phyloP scores from a whole-genome alignment of 1,284 basidiomycete species.

The Leccinum huronense region DNA sequence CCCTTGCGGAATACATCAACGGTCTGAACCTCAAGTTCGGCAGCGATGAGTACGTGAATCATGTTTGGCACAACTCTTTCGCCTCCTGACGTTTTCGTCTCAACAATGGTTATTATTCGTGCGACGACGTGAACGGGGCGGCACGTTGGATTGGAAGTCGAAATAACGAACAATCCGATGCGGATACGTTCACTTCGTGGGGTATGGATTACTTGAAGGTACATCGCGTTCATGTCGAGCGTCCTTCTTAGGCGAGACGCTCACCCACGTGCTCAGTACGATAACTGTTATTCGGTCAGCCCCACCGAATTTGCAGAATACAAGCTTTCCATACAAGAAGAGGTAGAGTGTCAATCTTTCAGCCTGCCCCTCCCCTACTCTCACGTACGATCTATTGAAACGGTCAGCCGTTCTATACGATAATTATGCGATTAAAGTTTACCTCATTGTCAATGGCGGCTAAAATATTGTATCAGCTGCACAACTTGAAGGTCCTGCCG shows the following conservation, averaged over 20 bases:
- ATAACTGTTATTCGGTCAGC: conserved; percentile 15
- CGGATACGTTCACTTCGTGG: conserved; percentile 10
- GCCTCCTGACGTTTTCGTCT: not conserved
- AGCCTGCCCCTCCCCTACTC: not conserved
- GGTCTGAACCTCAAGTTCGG: conserved; percentile 14
- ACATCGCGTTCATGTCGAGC: not conserved
- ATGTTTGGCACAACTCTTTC: not conserved
- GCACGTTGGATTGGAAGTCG: conserved; percentile 13
- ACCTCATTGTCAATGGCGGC: too few species aligned
- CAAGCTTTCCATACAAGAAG: conserved; percentile 2
- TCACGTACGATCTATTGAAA: not conserved
- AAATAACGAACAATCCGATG: conserved; percentile 13
- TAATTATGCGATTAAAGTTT: too few species aligned
- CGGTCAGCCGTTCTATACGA: conserved; percentile 4
- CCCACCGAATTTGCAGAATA: conserved; percentile 1
- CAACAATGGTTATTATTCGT: conserved; percentile 14
- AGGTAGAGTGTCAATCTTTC: conserved; percentile 3
- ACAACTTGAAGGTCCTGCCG: too few species aligned
- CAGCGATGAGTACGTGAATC: conserved; percentile 16
- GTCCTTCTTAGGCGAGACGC: not conserved
- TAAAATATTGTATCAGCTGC: too few species aligned
- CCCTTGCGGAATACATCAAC: conserved; percentile 13
- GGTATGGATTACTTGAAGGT: conserved; percentile 18
- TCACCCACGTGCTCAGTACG: conserved; percentile 10
- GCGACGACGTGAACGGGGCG: conserved; percentile 3